Base-by-base conservation (phyloP, 1,139 yeast genomes). In the Pneumocystis carinii region DNA sequence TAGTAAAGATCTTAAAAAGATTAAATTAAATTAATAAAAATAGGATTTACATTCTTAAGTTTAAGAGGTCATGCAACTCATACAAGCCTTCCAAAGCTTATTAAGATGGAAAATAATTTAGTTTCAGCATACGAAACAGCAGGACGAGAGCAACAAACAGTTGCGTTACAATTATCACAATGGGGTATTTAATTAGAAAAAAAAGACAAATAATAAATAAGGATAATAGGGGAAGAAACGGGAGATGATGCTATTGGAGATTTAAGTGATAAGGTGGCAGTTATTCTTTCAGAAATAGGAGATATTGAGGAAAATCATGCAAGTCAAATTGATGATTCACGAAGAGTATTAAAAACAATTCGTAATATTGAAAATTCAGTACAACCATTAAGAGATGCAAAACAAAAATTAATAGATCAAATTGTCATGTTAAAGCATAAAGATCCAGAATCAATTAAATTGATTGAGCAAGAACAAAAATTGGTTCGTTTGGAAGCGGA, bases 401-500 rank as follows among this genome's bases (percentile, higher is more conserved):
- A 86, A 77, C 88, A 84, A 72, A 87, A 86, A 76, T 84, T 87
- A 71, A 86, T 94, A 67, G 90, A 86, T 73, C 86, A 85, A 75
- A 86, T 87, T 75, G 94, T 92, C 68, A 83, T 83, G 76, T 78
- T 86, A 75, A 86, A 86, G 76, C 86, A 86, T 78, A 86, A 86
- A 77, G 92, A 85, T 75, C 92, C 94, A 63, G 87, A 84, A 74
- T 84, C 90, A 59, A 87, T 92, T 72, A 86, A 86, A 76, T 83
- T 87, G 69, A 82, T 83, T 68, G 87, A 86, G 66, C 81, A 86
- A 74, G 95, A 87, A 77, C 95, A 87, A 76, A 94, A 87, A 75
- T 79, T 87, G 73, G 95, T 87, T 66, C 82, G 95, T 77, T 94
- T 94, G 60, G 95, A 87, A 77, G 95, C 95, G 65, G 95, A 87